These are phyloP conservation scores for Arthroderma uncinatum DNA, from an alignment of 2,329 filamentous ascomycete species.

Conservation along the genomic window DNA sequence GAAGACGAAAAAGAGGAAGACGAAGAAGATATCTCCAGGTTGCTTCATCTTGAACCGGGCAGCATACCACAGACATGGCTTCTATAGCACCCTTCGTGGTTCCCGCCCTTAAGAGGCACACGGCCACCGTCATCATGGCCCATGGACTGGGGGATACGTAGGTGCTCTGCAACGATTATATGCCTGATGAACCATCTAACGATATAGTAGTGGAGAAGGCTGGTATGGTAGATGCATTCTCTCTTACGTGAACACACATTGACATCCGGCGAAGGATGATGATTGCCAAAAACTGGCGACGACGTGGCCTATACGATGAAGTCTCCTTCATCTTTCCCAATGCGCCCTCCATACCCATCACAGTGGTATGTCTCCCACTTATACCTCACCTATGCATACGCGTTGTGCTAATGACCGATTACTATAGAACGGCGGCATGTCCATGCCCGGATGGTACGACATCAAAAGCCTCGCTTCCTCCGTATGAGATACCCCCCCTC, in stretches of 20 bases:
- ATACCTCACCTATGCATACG: background rate
- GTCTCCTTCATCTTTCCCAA: constrained; percentile 92
- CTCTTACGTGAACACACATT: background rate
- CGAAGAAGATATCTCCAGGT: no score
- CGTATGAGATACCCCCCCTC: constrained; percentile 22
- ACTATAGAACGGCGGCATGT: constrained; percentile 57
- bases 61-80: no score
- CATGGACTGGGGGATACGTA: constrained; percentile 88
- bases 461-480: constrained; percentile 36
- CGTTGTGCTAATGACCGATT: constrained; percentile 5
- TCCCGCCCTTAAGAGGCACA: constrained; percentile 70
- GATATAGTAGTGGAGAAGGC: constrained; percentile 34
- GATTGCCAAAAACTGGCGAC: constrained; percentile 77
- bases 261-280: constrained; percentile 43
- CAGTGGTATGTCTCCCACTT: constrained; percentile 45
- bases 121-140: constrained; percentile 85
- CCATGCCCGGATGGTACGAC: constrained; percentile 61
- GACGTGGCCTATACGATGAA: constrained; percentile 68
- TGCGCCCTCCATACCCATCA: constrained; percentile 76
- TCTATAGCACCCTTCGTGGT: constrained; percentile 52
- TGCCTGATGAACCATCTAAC: background rate
- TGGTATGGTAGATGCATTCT: constrained; percentile 27
- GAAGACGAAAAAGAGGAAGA: no score
- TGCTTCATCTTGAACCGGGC: no score
- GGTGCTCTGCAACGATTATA: constrained; percentile 7